A percentile compares a stretch with the other conserved stretches of the same genome.
Conservation (phyloP, 495 filamentous ascomycete genomes). For the Lophiostoma macrostomum region DNA sequence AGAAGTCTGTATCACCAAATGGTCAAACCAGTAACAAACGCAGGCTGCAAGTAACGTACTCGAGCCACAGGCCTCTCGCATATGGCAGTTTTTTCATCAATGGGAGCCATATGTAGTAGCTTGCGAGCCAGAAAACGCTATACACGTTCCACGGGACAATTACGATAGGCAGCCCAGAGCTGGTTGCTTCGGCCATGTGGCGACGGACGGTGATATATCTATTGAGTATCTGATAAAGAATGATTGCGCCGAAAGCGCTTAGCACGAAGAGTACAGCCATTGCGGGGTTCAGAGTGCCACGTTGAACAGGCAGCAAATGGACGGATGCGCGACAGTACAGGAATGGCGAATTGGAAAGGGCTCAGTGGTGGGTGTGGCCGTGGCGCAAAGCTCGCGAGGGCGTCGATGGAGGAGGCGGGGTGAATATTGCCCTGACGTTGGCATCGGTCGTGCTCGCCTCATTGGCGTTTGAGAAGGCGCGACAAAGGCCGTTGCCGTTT, state of each 20-base stretch:
- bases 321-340: background rate
- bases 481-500: background rate
- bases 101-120: conserved; percentile 48
- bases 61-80: conserved; percentile 44
- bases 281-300: background rate
- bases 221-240: conserved; percentile 19
- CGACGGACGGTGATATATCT: conserved; percentile 31
- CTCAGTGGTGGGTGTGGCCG: background rate
- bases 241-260: conserved; percentile 14
- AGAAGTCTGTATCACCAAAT: conserved; percentile 27
- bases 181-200: conserved; percentile 40
- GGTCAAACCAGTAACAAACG: background rate
- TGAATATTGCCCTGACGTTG: conserved; percentile 5
- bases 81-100: conserved; percentile 48
- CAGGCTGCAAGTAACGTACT: conserved; percentile 35
- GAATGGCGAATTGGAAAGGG: background rate
- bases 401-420: background rate
- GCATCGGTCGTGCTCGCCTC: conserved; percentile 7
- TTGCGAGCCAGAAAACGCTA: conserved; percentile 51
- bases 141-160: conserved; percentile 37
- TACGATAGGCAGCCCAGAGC: conserved; percentile 41
- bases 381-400: background rate
- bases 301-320: background rate
- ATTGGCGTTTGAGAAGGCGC: conserved; percentile 14
- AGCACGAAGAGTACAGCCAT: conserved; percentile 16